A percentile compares a stretch with the other conserved stretches of the same genome.
These are phyloP conservation scores for Hypoxylon fuscum DNA, from an alignment of 495 filamentous ascomycete genomes.

Conservation along the genomic window DNA sequence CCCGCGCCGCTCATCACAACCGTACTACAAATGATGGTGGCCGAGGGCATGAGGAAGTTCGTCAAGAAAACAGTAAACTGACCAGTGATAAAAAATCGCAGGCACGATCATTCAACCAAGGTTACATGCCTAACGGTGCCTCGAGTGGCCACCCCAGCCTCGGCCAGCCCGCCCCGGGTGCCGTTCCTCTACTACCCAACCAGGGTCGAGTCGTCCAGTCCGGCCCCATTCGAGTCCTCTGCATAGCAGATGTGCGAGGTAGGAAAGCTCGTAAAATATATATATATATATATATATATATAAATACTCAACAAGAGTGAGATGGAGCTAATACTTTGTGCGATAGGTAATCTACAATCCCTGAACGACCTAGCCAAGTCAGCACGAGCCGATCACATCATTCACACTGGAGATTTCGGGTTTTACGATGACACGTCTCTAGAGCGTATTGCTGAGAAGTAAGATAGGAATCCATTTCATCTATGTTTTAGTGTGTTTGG, in stretches of 20 bases:
- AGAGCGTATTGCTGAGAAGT: conserved; percentile 99
- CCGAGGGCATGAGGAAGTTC: too few species aligned
- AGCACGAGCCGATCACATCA: conserved; percentile 92
- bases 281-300: conserved; percentile 1
- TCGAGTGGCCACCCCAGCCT: conserved; percentile 48
- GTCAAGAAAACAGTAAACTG: conserved; percentile 21
- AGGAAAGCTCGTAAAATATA: conserved; percentile 39
- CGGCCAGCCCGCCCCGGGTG: conserved; percentile 57
- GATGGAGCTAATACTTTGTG: conserved; percentile 28
- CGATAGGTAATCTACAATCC: conserved; percentile 87
- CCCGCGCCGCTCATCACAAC: not conserved
- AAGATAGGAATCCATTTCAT: conserved; percentile 49
- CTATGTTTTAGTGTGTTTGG: not conserved
- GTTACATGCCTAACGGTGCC: conserved; percentile 65
- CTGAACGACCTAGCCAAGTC: conserved; percentile 95
- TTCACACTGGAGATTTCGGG: conserved; percentile 98
- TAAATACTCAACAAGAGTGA: too few species aligned
- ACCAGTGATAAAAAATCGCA: conserved; percentile 38
- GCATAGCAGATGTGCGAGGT: conserved; percentile 99
- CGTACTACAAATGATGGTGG: not conserved
- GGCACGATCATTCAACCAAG: conserved; percentile 55
- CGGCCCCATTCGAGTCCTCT: conserved; percentile 85
- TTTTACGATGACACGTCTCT: conserved; percentile 98
- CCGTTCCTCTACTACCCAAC: conserved; percentile 64
- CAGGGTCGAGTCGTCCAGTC: conserved; percentile 79